Conservation (phyloP, 2,329 filamentous ascomycete genomes). For the Apiospora koreana region DNA sequence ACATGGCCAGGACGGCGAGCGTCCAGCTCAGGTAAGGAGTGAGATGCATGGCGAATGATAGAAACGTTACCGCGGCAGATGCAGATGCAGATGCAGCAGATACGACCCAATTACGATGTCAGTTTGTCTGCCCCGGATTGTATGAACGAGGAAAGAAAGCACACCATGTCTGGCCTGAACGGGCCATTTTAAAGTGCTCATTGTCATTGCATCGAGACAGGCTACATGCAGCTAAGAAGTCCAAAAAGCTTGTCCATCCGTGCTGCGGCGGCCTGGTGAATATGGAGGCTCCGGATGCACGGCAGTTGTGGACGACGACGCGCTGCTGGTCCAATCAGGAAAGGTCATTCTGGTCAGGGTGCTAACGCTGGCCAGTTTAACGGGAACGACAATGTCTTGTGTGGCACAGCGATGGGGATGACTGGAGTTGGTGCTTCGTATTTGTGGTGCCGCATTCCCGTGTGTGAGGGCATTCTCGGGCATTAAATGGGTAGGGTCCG, state of each 20-base stretch:
- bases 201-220: not conserved
- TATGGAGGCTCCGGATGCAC: not conserved
- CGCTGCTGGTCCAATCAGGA: not conserved
- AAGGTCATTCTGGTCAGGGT: not conserved
- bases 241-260: not conserved
- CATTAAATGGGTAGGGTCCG: not conserved
- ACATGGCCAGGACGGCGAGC: not conserved
- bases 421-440: not conserved
- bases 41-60: not conserved
- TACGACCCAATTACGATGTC: not conserved
- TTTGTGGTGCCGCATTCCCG: not conserved
- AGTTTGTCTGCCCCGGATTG: not conserved
- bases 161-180: not conserved
- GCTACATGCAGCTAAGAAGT: not conserved
- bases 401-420: not conserved
- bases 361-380: not conserved
- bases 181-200: not conserved
- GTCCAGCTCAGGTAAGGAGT: not conserved
- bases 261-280: not conserved
- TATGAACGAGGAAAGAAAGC: not conserved
- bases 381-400: not conserved
- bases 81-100: too few species aligned
- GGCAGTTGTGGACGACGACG: not conserved
- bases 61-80: not conserved
- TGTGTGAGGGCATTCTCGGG: not conserved